Base-by-base conservation (phyloP, 345 rosid species). In the Linum usitatissimum region DNA sequence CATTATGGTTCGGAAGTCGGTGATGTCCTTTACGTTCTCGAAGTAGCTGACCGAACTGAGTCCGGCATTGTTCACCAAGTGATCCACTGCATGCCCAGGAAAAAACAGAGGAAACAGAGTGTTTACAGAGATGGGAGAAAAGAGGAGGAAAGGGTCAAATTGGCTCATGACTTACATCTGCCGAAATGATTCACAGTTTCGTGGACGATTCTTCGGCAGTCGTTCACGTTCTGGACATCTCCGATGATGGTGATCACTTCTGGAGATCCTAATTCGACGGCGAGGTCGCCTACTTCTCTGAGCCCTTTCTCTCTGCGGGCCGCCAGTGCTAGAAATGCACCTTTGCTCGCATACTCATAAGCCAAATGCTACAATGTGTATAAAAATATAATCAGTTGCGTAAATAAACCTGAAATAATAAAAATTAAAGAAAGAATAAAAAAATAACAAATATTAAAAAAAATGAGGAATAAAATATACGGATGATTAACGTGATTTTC, bases 171-270 rank as follows among this genome's bases (percentile, higher is more conserved):
- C 81, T 68, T 72, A 81, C 96, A 69, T 61, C 68, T 63, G 1
- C 82, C 83, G 30, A 82, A 86, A 56, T 84, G 83, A 38, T 66
- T 66, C 15, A 76, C 40, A 5, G 84, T 73, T 55, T 61, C 70
- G n/a, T 58, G 64, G 4, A 84, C 78, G 59, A 84, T 72, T 17
- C 81, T 72, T 30, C 73, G 61, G 18, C 86, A 78, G 38, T 84
- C 84, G 15, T 81, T 81, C 0, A 64, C 64, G 48, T 78, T 77
- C 42, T 90, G 77, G 60, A 88, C 87, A 73, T 86, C 87, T 18
- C 78, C 93, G 5, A 53, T 63, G 14, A 86, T 17, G 12, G 10
- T 10, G 10, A 64, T 17, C 14, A 64, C 73, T 20, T 70, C 64
- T 2, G 73, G 68, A 3, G 73, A 70, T 6, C 73, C 73, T 13